These are phyloP conservation scores for Fusarium irregulare DNA, from an alignment of 2,329 filamentous ascomycete species.

Conservation along the genomic window DNA sequence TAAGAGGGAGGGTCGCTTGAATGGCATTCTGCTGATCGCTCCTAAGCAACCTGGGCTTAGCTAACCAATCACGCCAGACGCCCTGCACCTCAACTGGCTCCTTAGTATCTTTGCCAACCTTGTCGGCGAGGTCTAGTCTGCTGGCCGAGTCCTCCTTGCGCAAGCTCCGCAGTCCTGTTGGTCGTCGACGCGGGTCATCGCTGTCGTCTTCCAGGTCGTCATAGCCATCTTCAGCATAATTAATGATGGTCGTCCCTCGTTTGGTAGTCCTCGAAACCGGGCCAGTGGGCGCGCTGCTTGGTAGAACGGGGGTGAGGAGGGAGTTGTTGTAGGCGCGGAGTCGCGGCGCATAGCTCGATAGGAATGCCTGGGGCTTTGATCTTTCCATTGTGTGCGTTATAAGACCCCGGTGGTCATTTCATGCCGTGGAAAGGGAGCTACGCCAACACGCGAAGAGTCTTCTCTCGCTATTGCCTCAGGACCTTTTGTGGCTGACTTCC, in stretches of 20 bases:
- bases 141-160: constrained; percentile 78
- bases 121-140: constrained; percentile 74
- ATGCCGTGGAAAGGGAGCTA: constrained; percentile 46
- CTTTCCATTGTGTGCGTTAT: constrained; percentile 59
- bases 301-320: constrained; percentile 85
- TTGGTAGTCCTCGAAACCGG: constrained; percentile 88
- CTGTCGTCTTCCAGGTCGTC: constrained; percentile 82
- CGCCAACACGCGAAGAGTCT: constrained; percentile 37
- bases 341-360: constrained; percentile 91
- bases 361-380: constrained; percentile 81
- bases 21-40: constrained; percentile 71
- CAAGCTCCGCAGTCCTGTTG: constrained; percentile 85
- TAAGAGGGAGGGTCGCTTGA: constrained; percentile 83
- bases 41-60: constrained; percentile 70
- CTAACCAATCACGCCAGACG: constrained; percentile 96
- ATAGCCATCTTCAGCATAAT: constrained; percentile 96
- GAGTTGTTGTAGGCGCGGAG: constrained; percentile 92
- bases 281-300: constrained; percentile 72
- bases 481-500: background rate
- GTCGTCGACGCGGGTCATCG: constrained; percentile 79
- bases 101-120: constrained; percentile 83
- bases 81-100: constrained; percentile 86
- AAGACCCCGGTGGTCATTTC: constrained; percentile 46
- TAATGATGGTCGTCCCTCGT: constrained; percentile 94
- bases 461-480: constrained; percentile 23